phyloP scores from a whole-genome alignment of 2,329 filamentous ascomycete genomes.

The Colletotrichum sp. region DNA sequence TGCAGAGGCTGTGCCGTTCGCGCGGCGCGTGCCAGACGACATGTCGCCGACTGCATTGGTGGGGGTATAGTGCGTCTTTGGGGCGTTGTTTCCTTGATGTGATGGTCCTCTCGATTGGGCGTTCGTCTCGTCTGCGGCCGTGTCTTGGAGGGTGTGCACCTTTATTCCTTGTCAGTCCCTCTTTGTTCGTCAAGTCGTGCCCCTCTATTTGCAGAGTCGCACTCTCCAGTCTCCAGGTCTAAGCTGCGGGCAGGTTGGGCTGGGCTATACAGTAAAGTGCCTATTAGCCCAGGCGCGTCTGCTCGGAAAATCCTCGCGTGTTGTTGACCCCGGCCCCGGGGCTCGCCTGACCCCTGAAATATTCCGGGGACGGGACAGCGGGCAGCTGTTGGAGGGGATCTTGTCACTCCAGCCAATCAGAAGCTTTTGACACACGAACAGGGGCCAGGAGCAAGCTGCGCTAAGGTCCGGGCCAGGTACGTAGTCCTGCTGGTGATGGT shows the following conservation, averaged over 20 bases:
- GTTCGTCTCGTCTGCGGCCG: not conserved
- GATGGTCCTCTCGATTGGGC: not conserved
- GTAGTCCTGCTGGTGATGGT: not conserved
- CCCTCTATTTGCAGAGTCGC: constrained; percentile 8
- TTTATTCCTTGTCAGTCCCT: not conserved
- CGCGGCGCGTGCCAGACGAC: constrained; percentile 48
- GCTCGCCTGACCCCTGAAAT: constrained; percentile 7
- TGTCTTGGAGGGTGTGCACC: not conserved
- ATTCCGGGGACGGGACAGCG: constrained; percentile 6
- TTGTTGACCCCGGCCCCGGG: not conserved
- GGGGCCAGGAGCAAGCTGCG: not conserved
- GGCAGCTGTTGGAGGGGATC: not conserved
- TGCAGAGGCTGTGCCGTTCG: constrained; percentile 34
- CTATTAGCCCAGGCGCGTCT: constrained; percentile 17
- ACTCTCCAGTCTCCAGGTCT: not conserved
- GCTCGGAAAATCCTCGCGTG: constrained; percentile 21
- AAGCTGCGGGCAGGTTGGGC: not conserved
- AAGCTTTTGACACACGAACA: not conserved
- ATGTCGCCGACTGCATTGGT: constrained; percentile 44
- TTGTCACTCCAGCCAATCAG: not conserved
- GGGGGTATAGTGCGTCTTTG: not conserved
- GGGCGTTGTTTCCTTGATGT: not conserved
- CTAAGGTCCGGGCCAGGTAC: not conserved
- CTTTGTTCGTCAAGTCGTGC: not conserved
- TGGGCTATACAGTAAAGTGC: constrained; percentile 6